A percentile compares a stretch with the other conserved stretches of the same genome.
phyloP scores from a whole-genome alignment of 2,329 filamentous ascomycete genomes.

The Dactylellina parvicollis region DNA sequence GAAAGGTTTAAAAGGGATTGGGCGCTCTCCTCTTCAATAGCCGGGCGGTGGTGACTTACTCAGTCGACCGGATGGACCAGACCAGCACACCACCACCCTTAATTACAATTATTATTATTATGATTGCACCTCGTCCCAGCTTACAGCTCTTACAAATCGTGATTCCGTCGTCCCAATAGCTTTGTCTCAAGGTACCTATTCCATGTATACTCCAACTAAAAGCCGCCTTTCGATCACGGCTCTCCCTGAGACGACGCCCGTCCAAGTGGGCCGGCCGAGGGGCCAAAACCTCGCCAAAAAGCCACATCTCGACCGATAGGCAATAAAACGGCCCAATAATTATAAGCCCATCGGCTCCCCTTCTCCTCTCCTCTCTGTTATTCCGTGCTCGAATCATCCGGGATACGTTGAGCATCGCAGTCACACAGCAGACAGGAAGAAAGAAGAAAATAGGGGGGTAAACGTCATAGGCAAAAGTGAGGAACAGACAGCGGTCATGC shows the following conservation, averaged over 20 bases:
- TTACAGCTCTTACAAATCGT: background rate
- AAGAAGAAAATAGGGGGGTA: slow-evolving; percentile 21
- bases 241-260: slow-evolving; percentile 3
- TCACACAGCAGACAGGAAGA: background rate
- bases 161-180: no score
- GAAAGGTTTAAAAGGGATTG: slow-evolving; percentile 32
- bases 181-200: background rate
- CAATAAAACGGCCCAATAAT: slow-evolving; percentile 23
- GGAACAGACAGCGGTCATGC: slow-evolving; percentile 1
- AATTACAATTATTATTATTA: background rate
- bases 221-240: slow-evolving; percentile 29
- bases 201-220: background rate
- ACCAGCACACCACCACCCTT: slow-evolving; percentile 1
- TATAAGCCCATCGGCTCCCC: background rate
- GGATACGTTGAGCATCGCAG: background rate
- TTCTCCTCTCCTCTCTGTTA: background rate
- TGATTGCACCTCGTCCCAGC: no score
- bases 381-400: background rate
- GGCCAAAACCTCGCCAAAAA: slow-evolving; percentile 47
- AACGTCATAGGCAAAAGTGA: slow-evolving; percentile 48
- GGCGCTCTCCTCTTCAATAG: no score
- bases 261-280: slow-evolving; percentile 20
- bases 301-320: slow-evolving; percentile 36
- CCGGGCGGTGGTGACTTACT: background rate
- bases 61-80: background rate